Evolutionary conservation across 495 filamentous ascomycete species (phyloP), one percentile per base, ranked within the genome.

Genomic region (Corynascus novoguineensis): DNA sequence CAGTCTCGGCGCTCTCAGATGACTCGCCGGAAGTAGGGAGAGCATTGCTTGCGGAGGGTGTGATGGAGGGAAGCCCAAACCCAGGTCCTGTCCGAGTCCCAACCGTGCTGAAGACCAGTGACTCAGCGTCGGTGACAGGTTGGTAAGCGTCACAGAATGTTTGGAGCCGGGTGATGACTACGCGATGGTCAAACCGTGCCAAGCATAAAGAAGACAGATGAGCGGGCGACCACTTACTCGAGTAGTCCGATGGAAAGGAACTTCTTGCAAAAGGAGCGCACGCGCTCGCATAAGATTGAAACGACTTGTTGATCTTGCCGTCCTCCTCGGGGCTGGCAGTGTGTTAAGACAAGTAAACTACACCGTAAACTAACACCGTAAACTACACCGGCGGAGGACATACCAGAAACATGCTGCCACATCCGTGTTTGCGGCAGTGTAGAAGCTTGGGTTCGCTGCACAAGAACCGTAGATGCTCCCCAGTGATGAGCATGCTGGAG

Each of bases 191-290:
- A 38, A n/a, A 49, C 1, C n/a, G 4, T 2, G 12, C 42, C 35
- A 15, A 21, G 31, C 15, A 21, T 24, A 19, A 3, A 10, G 14
- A 24, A 25, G 5, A 0, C 15, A 7, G 31, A 34, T 29, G 44
- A n/a, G 37, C 21, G 9, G 19, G 15, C 8, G 5, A 19, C 10
- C 9, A 28, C 63, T 28, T 57, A 70, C 68, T 11, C 12, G 32
- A n/a, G 34, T 63, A 64, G 15, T 66, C 63, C 9, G 31, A 22
- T 0, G 62, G 41, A 17, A 22, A 45, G 3, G 40, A 51, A 11
- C 59, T 67, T 28, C 42, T 34, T 5, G 59, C 60, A 21, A 38
- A 71, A 2, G 61, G 35, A 3, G 50, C 56, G 22, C 68, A 69
- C 14, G 52, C 25, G 15, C 41, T 54, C 8, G 64, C 64, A 29